These are phyloP conservation scores for Lactarius sp. DNA, from an alignment of 768 basidiomycete genomes.

Conservation along the genomic window DNA sequence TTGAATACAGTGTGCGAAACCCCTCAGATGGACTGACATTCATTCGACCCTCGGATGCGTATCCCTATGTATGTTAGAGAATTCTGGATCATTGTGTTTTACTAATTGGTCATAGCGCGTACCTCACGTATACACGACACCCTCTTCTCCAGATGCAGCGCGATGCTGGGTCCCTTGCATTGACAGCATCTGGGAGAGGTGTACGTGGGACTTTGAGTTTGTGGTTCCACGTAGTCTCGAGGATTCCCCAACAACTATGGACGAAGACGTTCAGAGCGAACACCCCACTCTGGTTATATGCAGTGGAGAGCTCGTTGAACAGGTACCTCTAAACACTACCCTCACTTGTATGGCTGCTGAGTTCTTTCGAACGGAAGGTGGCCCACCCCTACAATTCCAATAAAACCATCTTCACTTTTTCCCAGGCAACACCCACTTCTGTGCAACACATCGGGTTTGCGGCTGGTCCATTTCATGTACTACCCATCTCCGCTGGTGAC, in stretches of 20 bases:
- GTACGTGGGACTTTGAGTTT: conserved; percentile 98
- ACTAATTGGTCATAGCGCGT: conserved; percentile 54
- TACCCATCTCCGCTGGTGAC: conserved; percentile 60
- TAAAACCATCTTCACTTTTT: conserved; percentile 92
- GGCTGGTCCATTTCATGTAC: conserved; percentile 87
- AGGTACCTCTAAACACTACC: conserved; percentile 44
- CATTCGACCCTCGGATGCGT: conserved; percentile 71
- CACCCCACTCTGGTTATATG: conserved; percentile 84
- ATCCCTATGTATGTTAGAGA: conserved; percentile 66
- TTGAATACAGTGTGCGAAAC: conserved; percentile 77
- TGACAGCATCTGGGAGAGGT: conserved; percentile 92
- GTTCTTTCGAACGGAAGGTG: conserved; percentile 45
- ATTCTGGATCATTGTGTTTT: background rate
- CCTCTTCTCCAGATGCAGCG: conserved; percentile 85
- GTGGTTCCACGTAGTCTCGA: conserved; percentile 83
- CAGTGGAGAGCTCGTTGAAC: conserved; percentile 92
- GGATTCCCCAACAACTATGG: conserved; percentile 45
- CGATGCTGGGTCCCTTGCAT: conserved; percentile 98
- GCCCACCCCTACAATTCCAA: conserved; percentile 90
- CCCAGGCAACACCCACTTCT: conserved; percentile 80
- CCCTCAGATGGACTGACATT: conserved; percentile 85
- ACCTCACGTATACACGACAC: conserved; percentile 88
- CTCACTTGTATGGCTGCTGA: conserved; percentile 15
- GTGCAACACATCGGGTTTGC: conserved; percentile 97
- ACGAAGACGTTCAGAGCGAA: conserved; percentile 50